Percentiles rank a stretch among this genome's conserved stretches.
Evolutionary conservation across 345 rosid genomes (phyloP).

Genomic region (Lumnitzera racemosa): DNA sequence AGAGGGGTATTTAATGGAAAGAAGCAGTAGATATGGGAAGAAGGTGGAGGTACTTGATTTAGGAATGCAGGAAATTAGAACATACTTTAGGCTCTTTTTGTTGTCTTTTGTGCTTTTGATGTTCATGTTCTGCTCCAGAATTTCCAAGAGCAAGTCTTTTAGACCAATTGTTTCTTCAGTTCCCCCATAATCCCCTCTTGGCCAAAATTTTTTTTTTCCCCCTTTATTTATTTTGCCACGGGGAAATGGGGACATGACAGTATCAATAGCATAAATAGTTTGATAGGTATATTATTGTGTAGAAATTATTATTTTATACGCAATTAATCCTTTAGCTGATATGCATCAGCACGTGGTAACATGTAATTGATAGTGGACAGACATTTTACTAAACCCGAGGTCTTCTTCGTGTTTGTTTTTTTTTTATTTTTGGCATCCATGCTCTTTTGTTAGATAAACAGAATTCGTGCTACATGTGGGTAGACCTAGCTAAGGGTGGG

Average conservation of each 20-base stretch:
- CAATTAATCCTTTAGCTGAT: not conserved
- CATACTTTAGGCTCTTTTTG: conserved; percentile 93
- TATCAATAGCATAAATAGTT: too few species aligned
- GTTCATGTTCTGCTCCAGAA: conserved; percentile 95
- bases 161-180: conserved; percentile 47
- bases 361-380: too few species aligned
- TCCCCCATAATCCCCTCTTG: conserved; percentile 10
- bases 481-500: too few species aligned
- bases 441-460: too few species aligned
- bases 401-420: too few species aligned
- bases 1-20: conserved; percentile 81
- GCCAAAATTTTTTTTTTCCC: too few species aligned
- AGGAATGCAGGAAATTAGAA: conserved; percentile 94
- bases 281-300: not conserved
- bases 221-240: too few species aligned
- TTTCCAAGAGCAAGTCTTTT: conserved; percentile 64
- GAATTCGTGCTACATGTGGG: too few species aligned
- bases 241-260: too few species aligned
- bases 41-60: conserved; percentile 82
- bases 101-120: conserved; percentile 70
- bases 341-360: too few species aligned
- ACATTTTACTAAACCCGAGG: too few species aligned
- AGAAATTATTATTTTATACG: not conserved
- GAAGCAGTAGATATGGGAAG: conserved; percentile 74
- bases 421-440: too few species aligned